Evolutionary conservation across 257 asterid species (phyloP).

Genomic region (Nicotiana obtusifolia): DNA sequence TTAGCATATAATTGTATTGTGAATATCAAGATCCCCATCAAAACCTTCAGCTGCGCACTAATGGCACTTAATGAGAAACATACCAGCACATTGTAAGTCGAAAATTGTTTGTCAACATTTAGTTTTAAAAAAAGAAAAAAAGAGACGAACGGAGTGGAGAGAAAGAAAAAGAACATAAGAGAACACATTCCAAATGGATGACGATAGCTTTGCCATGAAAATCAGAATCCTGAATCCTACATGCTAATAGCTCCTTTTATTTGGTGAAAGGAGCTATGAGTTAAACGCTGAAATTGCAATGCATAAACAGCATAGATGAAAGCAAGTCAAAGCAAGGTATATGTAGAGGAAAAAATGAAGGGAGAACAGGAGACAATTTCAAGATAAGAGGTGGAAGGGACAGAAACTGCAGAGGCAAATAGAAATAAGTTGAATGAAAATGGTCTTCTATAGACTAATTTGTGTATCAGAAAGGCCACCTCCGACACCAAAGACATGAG

Average conservation of each 20-base stretch:
- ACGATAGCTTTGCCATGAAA: neutral
- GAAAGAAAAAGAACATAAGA: neutral
- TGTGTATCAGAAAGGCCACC: neutral
- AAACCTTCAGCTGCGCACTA: neutral
- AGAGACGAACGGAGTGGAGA: neutral
- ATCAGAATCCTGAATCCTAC: neutral
- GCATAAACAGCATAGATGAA: neutral
- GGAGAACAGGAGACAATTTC: neutral
- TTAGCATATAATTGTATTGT: too few relatives aligned
- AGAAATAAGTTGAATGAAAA: neutral
- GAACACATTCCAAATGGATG: neutral
- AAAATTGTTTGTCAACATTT: neutral
- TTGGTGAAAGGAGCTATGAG: neutral
- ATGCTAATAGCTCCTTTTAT: neutral
- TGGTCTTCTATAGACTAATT: neutral
- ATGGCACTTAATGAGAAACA: conserved; percentile 1
- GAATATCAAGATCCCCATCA: too few relatives aligned
- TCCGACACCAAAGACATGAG: neutral
- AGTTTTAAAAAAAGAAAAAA: neutral
- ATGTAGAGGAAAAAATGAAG: neutral
- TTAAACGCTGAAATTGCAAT: neutral
- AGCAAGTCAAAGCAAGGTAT: neutral
- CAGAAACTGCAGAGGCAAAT: neutral
- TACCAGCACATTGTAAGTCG: neutral
- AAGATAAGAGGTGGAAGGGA: neutral